Evolutionary conservation across 75 land plant species (phyloP).

Genomic region (Sequoiadendron giganteum): DNA sequence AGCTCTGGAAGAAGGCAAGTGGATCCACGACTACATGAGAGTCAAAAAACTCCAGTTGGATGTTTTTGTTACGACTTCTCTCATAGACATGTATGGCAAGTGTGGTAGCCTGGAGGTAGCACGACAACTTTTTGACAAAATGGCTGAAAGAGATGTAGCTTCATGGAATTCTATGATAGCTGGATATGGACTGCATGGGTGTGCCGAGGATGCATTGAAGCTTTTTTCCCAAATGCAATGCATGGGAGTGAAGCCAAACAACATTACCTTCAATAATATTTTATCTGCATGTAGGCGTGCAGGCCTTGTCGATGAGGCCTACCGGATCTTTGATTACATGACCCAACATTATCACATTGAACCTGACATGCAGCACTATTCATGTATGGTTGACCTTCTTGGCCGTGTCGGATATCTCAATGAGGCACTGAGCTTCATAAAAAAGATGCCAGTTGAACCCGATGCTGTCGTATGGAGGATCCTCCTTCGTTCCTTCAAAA

Average conservation of each 20-base stretch:
- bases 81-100: slow-evolving; percentile 19
- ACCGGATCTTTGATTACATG: slow-evolving; percentile 17
- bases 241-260: slow-evolving; percentile 14
- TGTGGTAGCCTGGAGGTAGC: slow-evolving; percentile 18
- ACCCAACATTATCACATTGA: not conserved
- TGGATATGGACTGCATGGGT: slow-evolving; percentile 5
- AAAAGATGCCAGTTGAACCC: slow-evolving; percentile 3
- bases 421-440: slow-evolving; percentile 11
- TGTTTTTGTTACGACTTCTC: slow-evolving; percentile 18
- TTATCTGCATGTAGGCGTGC: slow-evolving; percentile 17
- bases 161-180: slow-evolving; percentile 25
- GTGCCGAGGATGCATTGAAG: slow-evolving; percentile 16
- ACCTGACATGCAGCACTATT: slow-evolving; percentile 7
- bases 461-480: slow-evolving; percentile 8
- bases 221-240: slow-evolving; percentile 21
- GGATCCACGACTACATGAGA: slow-evolving; percentile 9
- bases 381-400: slow-evolving; percentile 10
- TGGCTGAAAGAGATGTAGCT: slow-evolving; percentile 13
- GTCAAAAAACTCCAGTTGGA: slow-evolving; percentile 1
- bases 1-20: slow-evolving; percentile 14
- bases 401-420: slow-evolving; percentile 9
- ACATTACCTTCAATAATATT: slow-evolving; percentile 15
- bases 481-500: slow-evolving; percentile 18
- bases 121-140: slow-evolving; percentile 13
- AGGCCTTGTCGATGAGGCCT: slow-evolving; percentile 15